Base-by-base conservation (phyloP, 2,329 filamentous ascomycete species). In the Sclerotinia nivalis region DNA sequence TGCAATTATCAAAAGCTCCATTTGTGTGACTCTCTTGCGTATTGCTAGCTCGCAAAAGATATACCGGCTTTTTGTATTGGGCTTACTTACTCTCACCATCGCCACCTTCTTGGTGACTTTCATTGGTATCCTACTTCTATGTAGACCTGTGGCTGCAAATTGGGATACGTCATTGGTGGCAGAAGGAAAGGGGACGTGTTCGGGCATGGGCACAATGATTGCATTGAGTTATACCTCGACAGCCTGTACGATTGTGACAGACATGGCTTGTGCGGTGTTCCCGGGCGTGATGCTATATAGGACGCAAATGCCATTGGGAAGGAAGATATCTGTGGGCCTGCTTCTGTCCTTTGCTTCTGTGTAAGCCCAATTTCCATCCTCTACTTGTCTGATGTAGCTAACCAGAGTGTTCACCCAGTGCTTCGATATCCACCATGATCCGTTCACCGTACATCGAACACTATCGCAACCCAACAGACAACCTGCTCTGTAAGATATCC, bases 241-340 rank as follows among this genome's bases (percentile, higher is more conserved):
- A 2, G 76, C 73, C 22, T 74, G 75, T 8, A 78, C 78, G 9
- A 79, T 80, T 40, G 70, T 76, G 2, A 80, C 79, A n/a, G 78
- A 80, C 62, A 18, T 78, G 62, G 77, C 76, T 12, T 76, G 76
- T 12, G 76, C 77, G 0, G 70, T 80, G 1, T 71, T 80, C 9
- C 79, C 79, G 0, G 79, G 75, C 2, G 62, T 79, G 4, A 75
- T 80, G 22, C 70, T 80, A 6, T 80, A 77, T 75, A 75, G 74
- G 2, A 78, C 77, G 9, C 77, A 79, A 67, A 79, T 80, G 76
- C 75, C 76, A 31, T 20, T 69, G 31, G 58, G 40, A 25, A 67
- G 72, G 4, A 77, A 77, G 66, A 49, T 77, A 7, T 70, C 69
- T 12, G 74, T 76, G 47, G 72, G 73, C n/a, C 45, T 77, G 31